These are phyloP conservation scores for Pseudozyma thailandica DNA, from an alignment of 1,284 basidiomycete genomes.

Conservation along the genomic window DNA sequence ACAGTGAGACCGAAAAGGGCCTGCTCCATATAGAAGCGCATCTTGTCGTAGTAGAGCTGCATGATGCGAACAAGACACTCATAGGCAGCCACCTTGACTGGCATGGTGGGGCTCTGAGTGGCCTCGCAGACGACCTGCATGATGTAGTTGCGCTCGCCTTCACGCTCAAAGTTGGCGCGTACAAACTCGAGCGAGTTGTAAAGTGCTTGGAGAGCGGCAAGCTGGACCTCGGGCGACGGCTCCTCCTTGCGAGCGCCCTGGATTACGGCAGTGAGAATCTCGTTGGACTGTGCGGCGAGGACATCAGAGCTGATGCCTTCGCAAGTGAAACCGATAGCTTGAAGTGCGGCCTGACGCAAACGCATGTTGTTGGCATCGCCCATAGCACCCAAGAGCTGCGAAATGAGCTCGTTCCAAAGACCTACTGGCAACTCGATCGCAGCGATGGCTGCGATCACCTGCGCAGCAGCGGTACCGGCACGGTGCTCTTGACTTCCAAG, in stretches of 20 bases:
- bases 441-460: slow-evolving; percentile 92
- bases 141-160: slow-evolving; percentile 97
- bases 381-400: slow-evolving; percentile 85
- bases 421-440: slow-evolving; percentile 87
- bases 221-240: slow-evolving; percentile 83
- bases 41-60: slow-evolving; percentile 98
- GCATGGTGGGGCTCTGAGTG: slow-evolving; percentile 88
- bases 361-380: slow-evolving; percentile 80
- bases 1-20: slow-evolving; percentile 96
- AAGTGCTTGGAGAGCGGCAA: slow-evolving; percentile 92
- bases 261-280: slow-evolving; percentile 97
- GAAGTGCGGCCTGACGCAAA: slow-evolving; percentile 87
- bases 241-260: slow-evolving; percentile 98
- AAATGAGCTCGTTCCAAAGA: slow-evolving; percentile 91
- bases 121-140: slow-evolving; percentile 99
- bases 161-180: slow-evolving; percentile 88
- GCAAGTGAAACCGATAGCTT: slow-evolving; percentile 96
- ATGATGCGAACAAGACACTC: slow-evolving; percentile 96
- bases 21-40: slow-evolving; percentile 99
- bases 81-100: slow-evolving; percentile 72
- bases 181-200: slow-evolving; percentile 98
- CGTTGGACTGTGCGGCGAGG: slow-evolving; percentile 87
- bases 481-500: slow-evolving; percentile 80
- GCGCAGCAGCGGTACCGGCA: slow-evolving; percentile 87
- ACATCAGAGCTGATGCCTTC: slow-evolving; percentile 84